A percentile compares a stretch with the other conserved stretches of the same genome.
These are phyloP conservation scores for Chenopodium quinoa DNA, from an alignment of 148 eudicot genomes.

Conservation along the genomic window DNA sequence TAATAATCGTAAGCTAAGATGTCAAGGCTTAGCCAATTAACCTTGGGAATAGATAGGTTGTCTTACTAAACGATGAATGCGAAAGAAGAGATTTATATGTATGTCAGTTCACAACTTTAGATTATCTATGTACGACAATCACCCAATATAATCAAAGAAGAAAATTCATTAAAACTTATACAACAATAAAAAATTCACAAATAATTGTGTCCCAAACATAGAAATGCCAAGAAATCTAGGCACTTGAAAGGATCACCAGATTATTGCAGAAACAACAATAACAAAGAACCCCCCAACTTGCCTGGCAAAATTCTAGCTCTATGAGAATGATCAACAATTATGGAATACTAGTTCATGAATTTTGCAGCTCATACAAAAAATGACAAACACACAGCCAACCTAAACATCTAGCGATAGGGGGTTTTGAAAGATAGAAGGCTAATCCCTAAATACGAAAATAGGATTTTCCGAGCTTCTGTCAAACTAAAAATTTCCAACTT, in stretches of 20 bases:
- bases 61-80: no score
- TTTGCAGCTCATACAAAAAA: neutral
- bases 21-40: no score
- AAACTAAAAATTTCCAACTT: neutral
- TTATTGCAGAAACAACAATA: slow-evolving; percentile 21
- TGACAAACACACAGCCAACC: neutral
- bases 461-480: slow-evolving; percentile 8
- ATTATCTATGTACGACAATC: neutral
- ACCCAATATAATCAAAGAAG: neutral
- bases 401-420: slow-evolving; percentile 8
- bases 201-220: neutral
- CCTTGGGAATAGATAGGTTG: no score
- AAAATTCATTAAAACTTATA: neutral
- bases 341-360: neutral
- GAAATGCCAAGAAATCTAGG: neutral
- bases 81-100: no score
- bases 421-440: neutral
- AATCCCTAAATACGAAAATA: neutral
- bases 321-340: slow-evolving; percentile 8
- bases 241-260: slow-evolving; percentile 1
- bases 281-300: slow-evolving; percentile 5
- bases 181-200: neutral
- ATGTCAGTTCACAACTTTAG: no score
- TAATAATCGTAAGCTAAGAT: no score
- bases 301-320: neutral